Conservation (phyloP, 441 rosid genomes). For the Adansonia madagascariensis region DNA sequence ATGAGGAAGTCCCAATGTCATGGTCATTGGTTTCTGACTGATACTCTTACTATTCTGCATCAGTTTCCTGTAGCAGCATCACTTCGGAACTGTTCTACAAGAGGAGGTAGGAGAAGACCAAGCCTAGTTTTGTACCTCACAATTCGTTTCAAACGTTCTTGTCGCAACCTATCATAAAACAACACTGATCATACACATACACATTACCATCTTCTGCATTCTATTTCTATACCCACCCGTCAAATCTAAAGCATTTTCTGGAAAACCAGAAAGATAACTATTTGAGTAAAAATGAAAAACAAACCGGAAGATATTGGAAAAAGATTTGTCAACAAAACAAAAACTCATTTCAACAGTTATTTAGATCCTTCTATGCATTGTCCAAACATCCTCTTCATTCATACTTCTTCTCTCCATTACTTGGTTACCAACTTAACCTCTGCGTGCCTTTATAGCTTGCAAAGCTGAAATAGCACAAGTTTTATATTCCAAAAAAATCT, state of each 20-base stretch:
- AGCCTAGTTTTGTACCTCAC: slow-evolving; percentile 83
- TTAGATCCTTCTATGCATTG: neutral
- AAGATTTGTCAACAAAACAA: slow-evolving; percentile 7
- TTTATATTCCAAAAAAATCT: neutral
- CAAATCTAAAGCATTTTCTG: neutral
- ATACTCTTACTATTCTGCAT: neutral
- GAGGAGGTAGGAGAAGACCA: slow-evolving; percentile 83
- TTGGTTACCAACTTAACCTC: slow-evolving; percentile 5
- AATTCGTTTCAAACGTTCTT: slow-evolving; percentile 66
- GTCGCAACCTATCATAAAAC: slow-evolving; percentile 50
- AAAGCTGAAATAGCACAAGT: neutral
- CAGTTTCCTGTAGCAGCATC: slow-evolving; percentile 49
- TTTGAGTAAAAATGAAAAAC: slow-evolving; percentile 4
- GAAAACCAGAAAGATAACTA: neutral
- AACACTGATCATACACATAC: neutral
- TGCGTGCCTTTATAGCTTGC: neutral
- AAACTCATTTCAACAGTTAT: neutral
- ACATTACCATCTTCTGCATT: neutral
- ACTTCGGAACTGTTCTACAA: slow-evolving; percentile 61
- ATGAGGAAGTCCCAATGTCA: neutral
- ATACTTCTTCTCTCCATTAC: neutral
- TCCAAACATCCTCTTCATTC: neutral
- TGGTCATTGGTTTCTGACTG: neutral
- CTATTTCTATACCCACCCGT: too few relatives aligned
- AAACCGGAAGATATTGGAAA: neutral